Conservation (phyloP, 371 early-diverging fungal genomes). For the Dichotomocladium elegans region DNA sequence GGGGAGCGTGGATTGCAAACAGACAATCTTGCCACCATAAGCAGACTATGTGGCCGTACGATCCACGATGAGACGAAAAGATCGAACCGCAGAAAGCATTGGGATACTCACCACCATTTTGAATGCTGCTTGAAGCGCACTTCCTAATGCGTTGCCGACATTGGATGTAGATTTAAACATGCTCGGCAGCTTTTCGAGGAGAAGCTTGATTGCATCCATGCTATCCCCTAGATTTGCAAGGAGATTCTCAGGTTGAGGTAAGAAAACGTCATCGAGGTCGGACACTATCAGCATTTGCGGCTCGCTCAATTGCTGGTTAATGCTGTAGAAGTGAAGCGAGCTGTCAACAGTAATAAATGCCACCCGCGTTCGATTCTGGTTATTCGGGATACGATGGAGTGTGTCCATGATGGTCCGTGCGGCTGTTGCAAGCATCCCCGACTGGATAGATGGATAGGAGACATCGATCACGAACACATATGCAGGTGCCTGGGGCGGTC, state of each 20-base stretch:
- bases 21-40: constrained; percentile 89
- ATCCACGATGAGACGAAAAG: background rate
- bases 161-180: constrained; percentile 83
- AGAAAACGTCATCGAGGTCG: constrained; percentile 86
- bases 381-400: constrained; percentile 85
- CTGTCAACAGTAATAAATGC: constrained; percentile 90
- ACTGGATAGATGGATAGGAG: constrained; percentile 81
- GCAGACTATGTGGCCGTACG: constrained; percentile 32
- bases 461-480: constrained; percentile 93
- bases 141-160: constrained; percentile 76
- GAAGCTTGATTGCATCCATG: constrained; percentile 59
- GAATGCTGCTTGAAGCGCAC: constrained; percentile 82
- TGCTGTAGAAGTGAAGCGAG: constrained; percentile 86
- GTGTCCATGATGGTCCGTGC: constrained; percentile 80
- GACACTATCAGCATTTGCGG: constrained; percentile 93
- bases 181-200: constrained; percentile 72
- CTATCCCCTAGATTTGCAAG: constrained; percentile 84
- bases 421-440: constrained; percentile 68
- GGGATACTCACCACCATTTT: constrained; percentile 71
- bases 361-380: constrained; percentile 83
- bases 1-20: constrained; percentile 80
- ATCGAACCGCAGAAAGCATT: background rate
- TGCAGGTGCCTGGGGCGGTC: constrained; percentile 93
- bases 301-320: constrained; percentile 59
- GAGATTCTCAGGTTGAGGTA: constrained; percentile 84